Base-by-base conservation (phyloP, 495 filamentous ascomycete species). In the Hypomontagnella monticulosa region DNA sequence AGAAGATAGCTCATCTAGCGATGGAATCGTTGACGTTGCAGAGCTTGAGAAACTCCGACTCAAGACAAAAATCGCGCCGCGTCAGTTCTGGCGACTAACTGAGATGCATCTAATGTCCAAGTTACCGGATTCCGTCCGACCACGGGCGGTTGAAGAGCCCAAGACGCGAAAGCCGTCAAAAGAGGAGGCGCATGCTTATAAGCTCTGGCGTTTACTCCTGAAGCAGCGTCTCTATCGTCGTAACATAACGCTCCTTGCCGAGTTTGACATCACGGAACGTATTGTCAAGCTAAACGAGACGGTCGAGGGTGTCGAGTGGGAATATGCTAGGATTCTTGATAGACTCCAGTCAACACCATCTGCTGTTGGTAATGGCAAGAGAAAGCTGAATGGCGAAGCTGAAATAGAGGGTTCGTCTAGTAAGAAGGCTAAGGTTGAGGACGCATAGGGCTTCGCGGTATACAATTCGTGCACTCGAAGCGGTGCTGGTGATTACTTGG, bases 81-180 rank as follows among this genome's bases (percentile, higher is more conserved):
- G 94, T n/a, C 95, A 98, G 76, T 97, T 97, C 75, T 82, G 82
- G 27, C 87, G 94, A 30, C 81, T 97, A 8, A 78, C 94, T 12
- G 95, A 99, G 76, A 93, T 98, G 87, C 87, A 91, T 55, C 89
- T 97, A 5, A 88, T 97, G 65, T 88, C 88, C 5, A 81, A 78
- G 49, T 89, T 97, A 19, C 87, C 92, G 0, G 69, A 79, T 7
- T 76, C 80, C 10, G 82, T 92, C 56, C 85, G 90, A 20, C 81
- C 84, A 27, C 76, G 65, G 9, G 62, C 80, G 4, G 56, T 61
- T 9, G 52, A 56, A 2, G 72, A 74, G 11, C 56, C 60, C 33
- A 57, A 57, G 37, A 63, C 63, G 11, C 58, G 52, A n/a, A n/a
- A 53, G 16, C 54, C 75, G 16, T 71, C 75, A 0, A 62, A 76